Evolutionary conservation across 805 yeast species (phyloP), one percentile per base, ranked within the genome.

Genomic region (Tetrapisispora pingtungensis): DNA sequence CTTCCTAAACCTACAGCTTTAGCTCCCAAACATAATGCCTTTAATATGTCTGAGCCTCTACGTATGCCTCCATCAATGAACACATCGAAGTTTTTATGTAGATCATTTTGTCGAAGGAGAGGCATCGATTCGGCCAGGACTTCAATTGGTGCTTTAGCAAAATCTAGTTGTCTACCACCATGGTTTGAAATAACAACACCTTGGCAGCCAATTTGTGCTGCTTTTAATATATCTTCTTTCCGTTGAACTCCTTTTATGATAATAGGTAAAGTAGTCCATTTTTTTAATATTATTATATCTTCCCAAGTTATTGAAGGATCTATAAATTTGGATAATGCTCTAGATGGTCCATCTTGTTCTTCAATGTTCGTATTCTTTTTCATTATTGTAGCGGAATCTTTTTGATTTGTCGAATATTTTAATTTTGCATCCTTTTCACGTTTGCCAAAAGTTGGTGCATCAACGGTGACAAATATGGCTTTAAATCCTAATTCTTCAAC

Each of bases 391-490:
- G 65, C 56, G 20, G 58, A 56, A n/a, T 38, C 45, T 13, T 41
- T 42, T 13, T 61, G 51, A 33, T 69, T 72, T 33, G 68, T 75
- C 17, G 68, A 63, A 49, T 74, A 74, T 58, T 83, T 82, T 45
- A 78, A 64, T 49, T 86, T 75, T 77, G 77, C 75, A 57, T 87
- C 96, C 63, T 86, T 88, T 63, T 89, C 97, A 54, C 97, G 77
- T 50, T 93, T 77, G 13, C 97, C 97, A 36, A 88, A 70, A 49
- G 84, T 82, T 7, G 96, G 96, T 0, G 96, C 95, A 69, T 88
- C 96, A 7, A 86, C 95, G 0, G 97, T 88, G 51, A 88, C 77
- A 58, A 87, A 87, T 30, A 88, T 69, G 3, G 93, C 96, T 55
- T 81, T 81, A 61, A 84, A 73, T 1, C 95, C 94, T 44, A 83